A percentile compares a stretch with the other conserved stretches of the same genome.
phyloP scores from a whole-genome alignment of 352 stramenopile species.

The Phytophthora litchii region DNA sequence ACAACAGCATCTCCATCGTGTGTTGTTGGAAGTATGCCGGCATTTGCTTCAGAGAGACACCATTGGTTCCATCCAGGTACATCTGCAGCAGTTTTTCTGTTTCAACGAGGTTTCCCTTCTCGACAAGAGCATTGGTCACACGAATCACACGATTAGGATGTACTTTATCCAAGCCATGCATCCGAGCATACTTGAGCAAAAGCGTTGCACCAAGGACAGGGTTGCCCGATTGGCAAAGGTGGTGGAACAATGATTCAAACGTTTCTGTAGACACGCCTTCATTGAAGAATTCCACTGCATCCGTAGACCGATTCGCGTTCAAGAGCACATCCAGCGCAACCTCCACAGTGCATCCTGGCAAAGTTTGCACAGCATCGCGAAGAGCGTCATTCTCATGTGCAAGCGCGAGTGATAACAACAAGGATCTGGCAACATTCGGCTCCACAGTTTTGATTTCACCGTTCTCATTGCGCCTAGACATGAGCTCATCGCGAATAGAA shows the following conservation, averaged over 20 bases:
- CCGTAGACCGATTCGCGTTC: slow-evolving; percentile 38
- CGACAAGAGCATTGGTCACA: slow-evolving; percentile 53
- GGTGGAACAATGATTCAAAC: slow-evolving; percentile 46
- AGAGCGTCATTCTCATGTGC: slow-evolving; percentile 55
- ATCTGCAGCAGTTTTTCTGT: slow-evolving; percentile 59
- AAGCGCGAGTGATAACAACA: slow-evolving; percentile 73
- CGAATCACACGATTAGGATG: slow-evolving; percentile 50
- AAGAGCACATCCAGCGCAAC: slow-evolving; percentile 48
- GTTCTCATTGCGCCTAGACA: slow-evolving; percentile 17
- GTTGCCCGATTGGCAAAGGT: slow-evolving; percentile 43
- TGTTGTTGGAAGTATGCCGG: slow-evolving; percentile 66
- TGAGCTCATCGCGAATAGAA: slow-evolving; percentile 53
- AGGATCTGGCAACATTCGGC: slow-evolving; percentile 57
- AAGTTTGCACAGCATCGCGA: slow-evolving; percentile 37
- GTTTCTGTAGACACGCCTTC: slow-evolving; percentile 33
- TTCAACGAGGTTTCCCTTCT: slow-evolving; percentile 48
- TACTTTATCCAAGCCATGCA: slow-evolving; percentile 43
- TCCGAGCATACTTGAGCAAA: slow-evolving; percentile 62
- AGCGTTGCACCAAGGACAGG: slow-evolving; percentile 49
- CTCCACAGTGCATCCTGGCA: slow-evolving; percentile 53
- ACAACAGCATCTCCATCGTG: slow-evolving; percentile 73
- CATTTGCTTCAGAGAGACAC: slow-evolving; percentile 57
- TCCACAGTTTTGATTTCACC: slow-evolving; percentile 31
- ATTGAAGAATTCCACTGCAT: slow-evolving; percentile 60
- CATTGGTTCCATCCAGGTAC: slow-evolving; percentile 42